phyloP scores from a whole-genome alignment of 176 grass and related monocot species.

The Chrysopogon serrulatus region DNA sequence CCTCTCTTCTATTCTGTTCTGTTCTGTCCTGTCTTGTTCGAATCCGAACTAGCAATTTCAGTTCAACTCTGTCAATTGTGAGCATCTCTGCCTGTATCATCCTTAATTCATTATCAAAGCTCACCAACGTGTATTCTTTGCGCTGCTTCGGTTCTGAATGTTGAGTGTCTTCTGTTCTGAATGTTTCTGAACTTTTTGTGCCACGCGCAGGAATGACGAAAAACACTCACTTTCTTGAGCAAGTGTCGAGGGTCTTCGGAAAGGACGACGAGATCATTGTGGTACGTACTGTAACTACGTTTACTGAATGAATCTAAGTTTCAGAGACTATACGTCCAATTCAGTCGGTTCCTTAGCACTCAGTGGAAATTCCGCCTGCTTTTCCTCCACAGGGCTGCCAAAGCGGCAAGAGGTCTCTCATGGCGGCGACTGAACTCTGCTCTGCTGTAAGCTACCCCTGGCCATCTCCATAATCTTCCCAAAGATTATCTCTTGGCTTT shows the following conservation, averaged over 20 bases:
- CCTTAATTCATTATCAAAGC: no score
- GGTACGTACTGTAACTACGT: slow-evolving; percentile 43
- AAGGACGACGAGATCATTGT: slow-evolving; percentile 76
- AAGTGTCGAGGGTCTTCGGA: slow-evolving; percentile 50
- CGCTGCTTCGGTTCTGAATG: not conserved
- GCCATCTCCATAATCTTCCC: not conserved
- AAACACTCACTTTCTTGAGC: slow-evolving; percentile 54
- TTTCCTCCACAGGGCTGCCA: slow-evolving; percentile 56
- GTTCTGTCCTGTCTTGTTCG: not conserved
- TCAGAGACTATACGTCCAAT: not conserved
- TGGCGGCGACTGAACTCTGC: slow-evolving; percentile 68
- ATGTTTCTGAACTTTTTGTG: not conserved
- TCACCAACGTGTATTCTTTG: not conserved
- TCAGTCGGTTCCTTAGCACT: not conserved
- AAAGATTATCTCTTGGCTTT: not conserved
- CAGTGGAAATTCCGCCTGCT: not conserved
- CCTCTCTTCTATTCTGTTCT: not conserved
- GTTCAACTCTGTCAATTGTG: not conserved
- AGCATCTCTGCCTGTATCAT: not conserved
- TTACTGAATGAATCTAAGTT: not conserved
- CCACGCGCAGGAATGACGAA: slow-evolving; percentile 46
- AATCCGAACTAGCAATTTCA: not conserved
- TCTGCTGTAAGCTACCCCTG: slow-evolving; percentile 48
- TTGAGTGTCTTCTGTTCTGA: not conserved
- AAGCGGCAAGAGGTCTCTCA: slow-evolving; percentile 77